These are phyloP conservation scores for Sclerotinia glacialis DNA, from an alignment of 2,329 filamentous ascomycete genomes.

Conservation along the genomic window DNA sequence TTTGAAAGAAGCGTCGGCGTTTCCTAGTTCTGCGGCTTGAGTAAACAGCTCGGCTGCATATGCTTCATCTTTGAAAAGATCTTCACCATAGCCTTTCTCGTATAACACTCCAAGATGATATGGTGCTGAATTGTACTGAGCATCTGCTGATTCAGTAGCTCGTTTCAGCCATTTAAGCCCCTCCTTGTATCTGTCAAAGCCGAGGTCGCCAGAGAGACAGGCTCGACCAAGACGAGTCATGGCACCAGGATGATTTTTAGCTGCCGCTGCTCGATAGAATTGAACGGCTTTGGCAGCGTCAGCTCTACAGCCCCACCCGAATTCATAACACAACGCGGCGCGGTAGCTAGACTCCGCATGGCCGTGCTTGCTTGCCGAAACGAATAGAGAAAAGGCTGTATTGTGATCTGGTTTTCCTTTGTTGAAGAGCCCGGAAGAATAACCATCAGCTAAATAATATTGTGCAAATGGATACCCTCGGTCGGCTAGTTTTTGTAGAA, in stretches of 20 bases:
- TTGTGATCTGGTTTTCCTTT: constrained; percentile 92
- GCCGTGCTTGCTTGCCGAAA: constrained; percentile 92
- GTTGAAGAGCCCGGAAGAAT: constrained; percentile 89
- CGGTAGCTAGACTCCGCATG: constrained; percentile 96
- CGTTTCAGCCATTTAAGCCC: constrained; percentile 96
- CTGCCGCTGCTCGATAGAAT: constrained; percentile 84
- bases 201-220: constrained; percentile 85
- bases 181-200: constrained; percentile 80
- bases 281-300: constrained; percentile 90
- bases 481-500: constrained; percentile 81
- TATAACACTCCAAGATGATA: constrained; percentile 88
- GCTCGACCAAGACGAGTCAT: constrained; percentile 91
- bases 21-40: constrained; percentile 86
- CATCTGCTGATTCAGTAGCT: constrained; percentile 82
- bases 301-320: constrained; percentile 92
- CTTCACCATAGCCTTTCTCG: constrained; percentile 88
- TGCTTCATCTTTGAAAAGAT: constrained; percentile 84
- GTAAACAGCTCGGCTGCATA: constrained; percentile 95
- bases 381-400: constrained; percentile 86
- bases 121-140: constrained; percentile 88
- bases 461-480: constrained; percentile 94
- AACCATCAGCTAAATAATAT: constrained; percentile 94
- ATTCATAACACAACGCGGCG: constrained; percentile 92
- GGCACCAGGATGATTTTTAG: constrained; percentile 91
- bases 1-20: constrained; percentile 79